phyloP scores from a whole-genome alignment of 305 asterid species.

The Ilex paraguariensis region DNA sequence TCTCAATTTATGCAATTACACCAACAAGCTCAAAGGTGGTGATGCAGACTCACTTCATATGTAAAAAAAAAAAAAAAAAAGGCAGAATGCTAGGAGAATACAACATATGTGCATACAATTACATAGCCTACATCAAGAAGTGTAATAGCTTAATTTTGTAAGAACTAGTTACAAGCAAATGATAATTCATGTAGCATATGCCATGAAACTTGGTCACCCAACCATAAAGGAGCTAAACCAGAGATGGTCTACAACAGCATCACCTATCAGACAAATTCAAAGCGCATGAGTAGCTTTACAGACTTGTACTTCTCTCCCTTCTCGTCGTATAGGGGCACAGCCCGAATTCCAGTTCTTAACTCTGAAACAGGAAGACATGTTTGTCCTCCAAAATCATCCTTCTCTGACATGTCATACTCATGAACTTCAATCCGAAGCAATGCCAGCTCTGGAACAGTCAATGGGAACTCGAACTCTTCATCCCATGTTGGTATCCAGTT shows the following conservation, averaged over 20 bases:
- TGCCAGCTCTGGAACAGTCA: conserved; percentile 73
- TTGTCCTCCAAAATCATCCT: conserved; percentile 90
- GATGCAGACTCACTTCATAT: too few species aligned
- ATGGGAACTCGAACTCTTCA: conserved; percentile 58
- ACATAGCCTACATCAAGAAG: too few species aligned
- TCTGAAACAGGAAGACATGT: conserved; percentile 81
- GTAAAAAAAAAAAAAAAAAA: too few species aligned
- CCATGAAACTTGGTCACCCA: too few species aligned
- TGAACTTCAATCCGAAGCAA: conserved; percentile 76
- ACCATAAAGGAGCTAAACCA: neutral
- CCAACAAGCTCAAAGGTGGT: too few species aligned
- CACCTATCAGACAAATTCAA: conserved; percentile 33
- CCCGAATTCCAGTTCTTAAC: conserved; percentile 63
- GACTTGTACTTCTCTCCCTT: conserved; percentile 67
- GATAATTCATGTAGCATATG: too few species aligned
- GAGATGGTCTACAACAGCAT: neutral
- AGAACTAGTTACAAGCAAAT: too few species aligned
- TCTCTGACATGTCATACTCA: conserved; percentile 65
- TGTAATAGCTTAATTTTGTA: too few species aligned
- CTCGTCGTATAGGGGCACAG: conserved; percentile 47
- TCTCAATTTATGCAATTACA: too few species aligned
- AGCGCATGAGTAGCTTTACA: conserved; percentile 58
- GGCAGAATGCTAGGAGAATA: too few species aligned
- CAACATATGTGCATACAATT: too few species aligned
- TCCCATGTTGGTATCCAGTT: conserved; percentile 82